A percentile compares a stretch with the other conserved stretches of the same genome.
These are phyloP conservation scores for Parietaria judaica DNA, from an alignment of 306 rosid genomes.

Conservation along the genomic window DNA sequence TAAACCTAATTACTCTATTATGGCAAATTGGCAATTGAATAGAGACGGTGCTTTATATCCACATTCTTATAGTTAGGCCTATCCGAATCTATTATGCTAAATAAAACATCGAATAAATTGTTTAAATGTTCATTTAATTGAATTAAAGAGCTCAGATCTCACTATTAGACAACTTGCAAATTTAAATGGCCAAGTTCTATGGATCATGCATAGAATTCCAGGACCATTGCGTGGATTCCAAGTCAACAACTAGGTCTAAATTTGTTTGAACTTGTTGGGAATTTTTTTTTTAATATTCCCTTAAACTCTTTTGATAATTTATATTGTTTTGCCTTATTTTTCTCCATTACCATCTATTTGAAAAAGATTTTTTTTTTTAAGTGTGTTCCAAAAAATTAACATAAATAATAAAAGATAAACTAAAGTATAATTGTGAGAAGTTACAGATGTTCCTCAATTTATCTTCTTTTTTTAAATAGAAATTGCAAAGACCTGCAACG, in stretches of 20 bases:
- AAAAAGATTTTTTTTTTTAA: no score
- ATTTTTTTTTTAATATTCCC: no score
- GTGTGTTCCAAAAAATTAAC: no score
- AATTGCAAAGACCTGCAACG: no score
- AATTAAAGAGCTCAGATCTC: conserved; percentile 17
- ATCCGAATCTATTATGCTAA: background rate
- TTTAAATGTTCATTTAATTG: no score
- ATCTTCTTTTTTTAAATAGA: no score
- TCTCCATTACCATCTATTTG: no score
- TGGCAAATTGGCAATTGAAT: background rate
- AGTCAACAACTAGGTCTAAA: background rate
- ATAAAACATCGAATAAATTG: background rate
- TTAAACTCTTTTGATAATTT: no score
- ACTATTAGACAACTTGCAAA: conserved; percentile 5
- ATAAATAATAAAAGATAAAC: no score
- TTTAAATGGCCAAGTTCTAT: background rate
- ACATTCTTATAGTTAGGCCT: background rate
- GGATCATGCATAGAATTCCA: background rate
- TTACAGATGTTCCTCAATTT: no score
- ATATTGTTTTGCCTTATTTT: no score
- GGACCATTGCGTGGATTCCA: background rate
- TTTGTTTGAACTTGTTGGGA: background rate
- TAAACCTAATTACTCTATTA: background rate
- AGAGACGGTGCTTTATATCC: background rate
- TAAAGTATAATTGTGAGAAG: no score